Base-by-base conservation (phyloP, 768 basidiomycete species). In the Lactifluus rugatus region DNA sequence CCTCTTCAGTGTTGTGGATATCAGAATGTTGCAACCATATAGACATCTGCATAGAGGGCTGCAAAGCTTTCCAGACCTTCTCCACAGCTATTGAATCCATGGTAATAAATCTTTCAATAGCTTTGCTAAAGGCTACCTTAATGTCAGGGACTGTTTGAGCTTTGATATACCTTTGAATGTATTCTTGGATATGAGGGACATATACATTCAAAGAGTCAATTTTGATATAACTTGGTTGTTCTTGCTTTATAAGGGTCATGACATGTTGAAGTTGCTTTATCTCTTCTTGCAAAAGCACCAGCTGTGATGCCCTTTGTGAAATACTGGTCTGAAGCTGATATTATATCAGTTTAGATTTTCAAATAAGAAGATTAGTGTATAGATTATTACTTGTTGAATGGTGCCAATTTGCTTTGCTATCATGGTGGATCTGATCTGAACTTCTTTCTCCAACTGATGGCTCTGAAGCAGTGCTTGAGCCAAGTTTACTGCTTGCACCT, bases 401-500 rank as follows among this genome's bases (percentile, higher is more conserved):
- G 7, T 36, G 13, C 7, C 28, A 14, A 34, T 51, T 39, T 41
- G 11, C 37, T 47, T 23, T 55, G 39, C 34, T 37, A 31, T 45
- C 19, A 41, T 10, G 14, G 6, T 26, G 5, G 49, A 52, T 51
- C 37, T 47, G 10, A 25, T 39, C 17, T 10, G 47, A 9, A 28
- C 2, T 21, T 51, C 53, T 19, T 42, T 25, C 37, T 56, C 55
- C 21, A 60, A 17, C n/a, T 56, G 48, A 31, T 47, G 23, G 37
- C 5, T 41, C 41, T 60, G 54, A 47, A 56, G 28, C 31, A 60
- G 26, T 25, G 36, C 49, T 23, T 60, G 44, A 32, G 54, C 59
- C 2, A 60, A 26, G 19, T 34, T 23, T 23, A 14, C 42, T 51
- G 48, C 49, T 17, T 60, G 54, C 14, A 17, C 21, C 25, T 51